Evolutionary conservation across 257 asterid species (phyloP), one percentile per base, ranked within the genome.

Genomic region (Leonotis leonurus): DNA sequence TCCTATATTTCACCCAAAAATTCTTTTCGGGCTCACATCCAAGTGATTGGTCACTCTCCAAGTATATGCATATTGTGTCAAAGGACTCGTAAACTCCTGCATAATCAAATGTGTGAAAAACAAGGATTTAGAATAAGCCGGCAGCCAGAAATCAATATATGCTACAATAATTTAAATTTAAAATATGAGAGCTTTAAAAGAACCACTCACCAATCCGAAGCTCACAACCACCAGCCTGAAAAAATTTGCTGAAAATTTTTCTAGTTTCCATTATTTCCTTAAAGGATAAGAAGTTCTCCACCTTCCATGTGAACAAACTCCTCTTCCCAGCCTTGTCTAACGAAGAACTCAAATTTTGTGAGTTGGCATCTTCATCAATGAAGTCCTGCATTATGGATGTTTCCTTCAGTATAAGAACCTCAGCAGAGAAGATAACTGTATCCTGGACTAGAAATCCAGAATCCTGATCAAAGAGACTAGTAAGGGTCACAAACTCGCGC

Each of bases 401-500:
- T 78, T 93, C 99, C 83, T 93, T 93, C 82, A 93, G 76, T 67
- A 89, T 89, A 70, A 93, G 95, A 76, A 93, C 99, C 80, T 89
- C 99, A 20, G 97, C 99, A 36, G 95, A 87, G 79, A 93, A 93
- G 64, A 80, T 67, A 48, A 89, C 96, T 55, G 83, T 75, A 77
- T 93, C 99, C 82, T 85, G 95, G 65, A 87, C 85, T 39, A 93
- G 92, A 77, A 85, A 93, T 58, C 99, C 97, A 74, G 99, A 89
- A 78, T 93, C 97, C 75, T 93, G 99, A 81, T 93, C 99, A 80
- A 93, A 93, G 70, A 93, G 97, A 70, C 97, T 89, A 51, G 97
- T 87, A 41, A 89, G 95, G n/a, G 99, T 89, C 77, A 93, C 99
- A 79, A 93, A 93, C 80, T 93, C 99, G 50, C 97, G 97, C 99